phyloP scores from a whole-genome alignment of 805 yeast species.

The Brettanomyces anomalus region DNA sequence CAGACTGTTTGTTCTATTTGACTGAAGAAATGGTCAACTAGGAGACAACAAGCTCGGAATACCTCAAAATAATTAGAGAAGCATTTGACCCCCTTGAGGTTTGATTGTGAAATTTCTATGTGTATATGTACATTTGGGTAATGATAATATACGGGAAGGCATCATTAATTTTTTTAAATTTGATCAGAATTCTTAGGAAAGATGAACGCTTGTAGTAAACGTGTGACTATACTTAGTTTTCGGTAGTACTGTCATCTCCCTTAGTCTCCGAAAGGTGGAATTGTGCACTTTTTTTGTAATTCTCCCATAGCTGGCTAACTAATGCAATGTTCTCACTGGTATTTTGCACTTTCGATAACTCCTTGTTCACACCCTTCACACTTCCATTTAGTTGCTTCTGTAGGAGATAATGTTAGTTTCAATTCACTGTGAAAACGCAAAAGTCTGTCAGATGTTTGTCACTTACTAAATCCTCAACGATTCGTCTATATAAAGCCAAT shows the following conservation, averaged over 20 bases:
- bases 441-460: too few species aligned
- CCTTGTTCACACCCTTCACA: conserved; percentile 51
- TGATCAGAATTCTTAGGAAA: too few species aligned
- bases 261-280: conserved; percentile 56
- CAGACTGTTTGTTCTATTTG: too few species aligned
- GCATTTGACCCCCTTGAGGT: too few species aligned
- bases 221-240: too few species aligned
- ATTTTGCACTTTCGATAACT: conserved; percentile 51
- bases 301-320: conserved; percentile 72
- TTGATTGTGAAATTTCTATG: neutral
- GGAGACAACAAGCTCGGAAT: neutral
- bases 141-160: too few species aligned
- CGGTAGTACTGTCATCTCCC: too few species aligned
- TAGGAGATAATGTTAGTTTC: conserved; percentile 1
- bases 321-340: conserved; percentile 63
- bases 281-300: conserved; percentile 60
- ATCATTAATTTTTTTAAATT: too few species aligned
- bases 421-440: too few species aligned
- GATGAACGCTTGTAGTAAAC: too few species aligned
- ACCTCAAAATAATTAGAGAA: neutral
- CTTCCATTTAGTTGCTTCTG: conserved; percentile 68
- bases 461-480: conserved; percentile 68
- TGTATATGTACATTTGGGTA: neutral
- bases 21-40: too few species aligned
- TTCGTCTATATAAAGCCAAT: conserved; percentile 63